Base-by-base conservation (phyloP, 176 grass and related monocot species). In the Avena sativa region DNA sequence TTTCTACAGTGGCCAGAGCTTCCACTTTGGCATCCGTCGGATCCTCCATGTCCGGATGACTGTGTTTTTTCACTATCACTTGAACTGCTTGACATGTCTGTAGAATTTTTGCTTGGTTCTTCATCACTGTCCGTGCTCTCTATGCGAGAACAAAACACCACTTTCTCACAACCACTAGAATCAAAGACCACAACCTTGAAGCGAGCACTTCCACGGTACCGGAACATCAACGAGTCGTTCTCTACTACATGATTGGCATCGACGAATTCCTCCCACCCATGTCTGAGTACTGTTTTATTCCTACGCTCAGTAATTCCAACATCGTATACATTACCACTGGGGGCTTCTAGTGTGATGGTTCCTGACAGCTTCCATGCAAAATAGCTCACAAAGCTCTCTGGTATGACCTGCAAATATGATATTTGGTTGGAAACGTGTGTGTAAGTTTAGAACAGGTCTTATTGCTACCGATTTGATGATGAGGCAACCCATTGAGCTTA, bases 171-270 rank as follows among this genome's bases (percentile, higher is more conserved):
- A 3, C 78, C 87, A 50, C 26, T 64, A 4, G 57, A 7, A 77
- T 91, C 87, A 7, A 93, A 74, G 14, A 93, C 86, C 60, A 60
- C 12, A 43, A 88, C 87, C 72, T 90, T 69, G 57, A 91, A 96
- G 55, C 13, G 12, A 16, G 52, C 84, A 1, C 53, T 6, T 19
- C 77, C 82, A 21, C 64, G 47, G 9, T 87, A 65, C 15, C n/a
- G 81, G 32, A 96, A 96, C 68, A 90, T 1, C 76, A 96, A 25
- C 13, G 44, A 20, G n/a, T 91, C 79, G 51, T 80, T 84, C 38
- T 91, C 60, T 59, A 60, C 40, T 68, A 91, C 83, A 59, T 81
- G 19, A 52, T 93, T 80, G 34, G n/a, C 58, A 34, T 76, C 13
- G 12, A 86, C 66, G 78, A 93, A 96, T 17, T 50, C 23, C 60